A percentile compares a stretch with the other conserved stretches of the same genome.
Evolutionary conservation across 176 grass and related monocot genomes (phyloP).

Genomic region (Zoysia pacifica): DNA sequence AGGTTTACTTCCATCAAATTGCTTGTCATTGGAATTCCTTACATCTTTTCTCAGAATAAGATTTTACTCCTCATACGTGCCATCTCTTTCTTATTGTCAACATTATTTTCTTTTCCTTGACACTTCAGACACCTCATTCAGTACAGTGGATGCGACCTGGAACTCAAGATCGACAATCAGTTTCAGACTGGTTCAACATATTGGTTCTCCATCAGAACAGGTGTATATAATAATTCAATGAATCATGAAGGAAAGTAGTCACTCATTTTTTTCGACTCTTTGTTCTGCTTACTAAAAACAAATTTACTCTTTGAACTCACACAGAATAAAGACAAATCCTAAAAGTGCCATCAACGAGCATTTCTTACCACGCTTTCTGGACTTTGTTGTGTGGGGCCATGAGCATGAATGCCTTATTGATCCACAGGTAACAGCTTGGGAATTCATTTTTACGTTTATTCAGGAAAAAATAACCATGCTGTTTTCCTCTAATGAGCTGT

Average conservation of each 20-base stretch:
- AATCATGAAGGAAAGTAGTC: background rate
- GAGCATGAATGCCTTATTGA: constrained; percentile 96
- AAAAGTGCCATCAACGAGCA: constrained; percentile 96
- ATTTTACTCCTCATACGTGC: background rate
- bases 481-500: constrained; percentile 22
- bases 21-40: background rate
- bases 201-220: constrained; percentile 98
- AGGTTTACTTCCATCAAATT: constrained; percentile 52
- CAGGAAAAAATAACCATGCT: background rate
- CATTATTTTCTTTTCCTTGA: constrained; percentile 19
- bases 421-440: constrained; percentile 63
- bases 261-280: constrained; percentile 9
- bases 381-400: constrained; percentile 94
- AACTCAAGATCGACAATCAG: constrained; percentile 64
- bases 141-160: constrained; percentile 93
- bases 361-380: constrained; percentile 91
- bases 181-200: constrained; percentile 93
- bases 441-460: constrained; percentile 11
- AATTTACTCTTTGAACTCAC: constrained; percentile 29
- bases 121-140: constrained; percentile 83
- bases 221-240: constrained; percentile 33
- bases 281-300: constrained; percentile 5
- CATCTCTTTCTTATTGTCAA: background rate
- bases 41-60: background rate
- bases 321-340: constrained; percentile 89